A percentile compares a stretch with the other conserved stretches of the same genome.
phyloP scores from a whole-genome alignment of 805 yeast genomes.

The Candida sonorensis region DNA sequence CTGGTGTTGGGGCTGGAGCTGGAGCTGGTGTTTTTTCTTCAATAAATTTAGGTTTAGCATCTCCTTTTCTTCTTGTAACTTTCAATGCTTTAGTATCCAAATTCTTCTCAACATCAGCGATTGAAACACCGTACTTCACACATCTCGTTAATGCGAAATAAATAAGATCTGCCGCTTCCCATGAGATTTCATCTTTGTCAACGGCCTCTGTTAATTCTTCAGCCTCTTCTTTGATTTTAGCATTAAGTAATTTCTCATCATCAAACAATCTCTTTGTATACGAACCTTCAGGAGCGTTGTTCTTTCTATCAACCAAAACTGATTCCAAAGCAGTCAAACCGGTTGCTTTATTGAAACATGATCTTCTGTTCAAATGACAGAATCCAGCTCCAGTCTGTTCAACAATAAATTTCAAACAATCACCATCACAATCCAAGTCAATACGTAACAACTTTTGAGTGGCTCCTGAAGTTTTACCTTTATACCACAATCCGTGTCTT shows the following conservation, averaged over 20 bases:
- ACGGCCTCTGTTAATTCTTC: slow-evolving; percentile 90
- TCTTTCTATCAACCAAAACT: slow-evolving; percentile 55
- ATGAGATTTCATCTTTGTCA: slow-evolving; percentile 60
- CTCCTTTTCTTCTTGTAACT: slow-evolving; percentile 90
- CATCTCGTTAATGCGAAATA: slow-evolving; percentile 51
- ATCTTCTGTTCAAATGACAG: slow-evolving; percentile 76
- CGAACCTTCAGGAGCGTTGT: slow-evolving; percentile 83
- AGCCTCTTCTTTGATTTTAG: slow-evolving; percentile 93
- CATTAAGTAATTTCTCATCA: slow-evolving; percentile 68
- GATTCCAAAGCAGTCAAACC: slow-evolving; percentile 69
- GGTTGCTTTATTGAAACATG: slow-evolving; percentile 70
- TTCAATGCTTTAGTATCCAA: slow-evolving; percentile 77
- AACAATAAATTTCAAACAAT: slow-evolving; percentile 81
- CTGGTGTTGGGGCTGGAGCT: slow-evolving; percentile 4
- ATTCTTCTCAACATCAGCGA: slow-evolving; percentile 77
- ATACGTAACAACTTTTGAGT: slow-evolving; percentile 68
- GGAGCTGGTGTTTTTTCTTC: slow-evolving; percentile 15
- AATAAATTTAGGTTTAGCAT: slow-evolving; percentile 80
- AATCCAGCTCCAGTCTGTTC: slow-evolving; percentile 83
- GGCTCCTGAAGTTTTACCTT: slow-evolving; percentile 95
- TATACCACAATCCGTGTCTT: slow-evolving; percentile 89
- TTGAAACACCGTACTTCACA: slow-evolving; percentile 65
- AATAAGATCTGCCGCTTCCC: slow-evolving; percentile 94
- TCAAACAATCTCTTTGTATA: slow-evolving; percentile 84
- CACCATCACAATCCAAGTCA: slow-evolving; percentile 86